Percentiles rank a stretch among this genome's conserved stretches.
phyloP scores from a whole-genome alignment of 441 rosid genomes.

The Gossypium gossypioides region DNA sequence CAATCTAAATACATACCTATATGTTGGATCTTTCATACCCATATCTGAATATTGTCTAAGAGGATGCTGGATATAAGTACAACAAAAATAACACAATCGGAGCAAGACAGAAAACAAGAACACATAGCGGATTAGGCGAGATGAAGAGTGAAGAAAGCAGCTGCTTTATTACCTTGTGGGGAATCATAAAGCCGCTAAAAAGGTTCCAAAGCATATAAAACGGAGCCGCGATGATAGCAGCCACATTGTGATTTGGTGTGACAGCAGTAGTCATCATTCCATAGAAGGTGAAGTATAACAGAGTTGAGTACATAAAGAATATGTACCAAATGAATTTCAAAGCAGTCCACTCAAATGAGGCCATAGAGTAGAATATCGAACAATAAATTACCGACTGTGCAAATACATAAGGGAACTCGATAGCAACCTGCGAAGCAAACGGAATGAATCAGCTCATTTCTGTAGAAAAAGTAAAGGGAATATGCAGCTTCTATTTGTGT shows the following conservation, averaged over 20 bases:
- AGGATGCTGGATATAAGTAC: too few relatives aligned
- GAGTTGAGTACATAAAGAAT: constrained; percentile 86
- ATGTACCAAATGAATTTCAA: constrained; percentile 82
- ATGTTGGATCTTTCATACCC: too few relatives aligned
- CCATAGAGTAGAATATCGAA: constrained; percentile 79
- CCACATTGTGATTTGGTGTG: constrained; percentile 94
- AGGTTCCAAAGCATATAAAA: constrained; percentile 99
- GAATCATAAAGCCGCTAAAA: constrained; percentile 94
- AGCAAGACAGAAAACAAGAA: background rate
- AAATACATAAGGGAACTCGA: constrained; percentile 88
- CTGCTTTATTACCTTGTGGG: constrained; percentile 56
- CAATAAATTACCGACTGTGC: constrained; percentile 66
- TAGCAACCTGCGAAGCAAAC: constrained; percentile 49
- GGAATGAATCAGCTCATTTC: constrained; percentile 10
- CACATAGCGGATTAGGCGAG: background rate
- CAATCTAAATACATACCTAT: too few relatives aligned
- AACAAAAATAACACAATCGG: too few relatives aligned
- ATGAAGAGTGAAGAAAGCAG: background rate
- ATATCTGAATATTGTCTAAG: too few relatives aligned
- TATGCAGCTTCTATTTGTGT: background rate
- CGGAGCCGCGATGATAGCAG: constrained; percentile 82
- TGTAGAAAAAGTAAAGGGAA: background rate
- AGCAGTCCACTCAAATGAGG: constrained; percentile 72
- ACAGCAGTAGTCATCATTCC: constrained; percentile 98
- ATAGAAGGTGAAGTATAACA: constrained; percentile 87